These are phyloP conservation scores for Eucalyptus caleyi DNA, from an alignment of 345 rosid genomes.

Conservation along the genomic window DNA sequence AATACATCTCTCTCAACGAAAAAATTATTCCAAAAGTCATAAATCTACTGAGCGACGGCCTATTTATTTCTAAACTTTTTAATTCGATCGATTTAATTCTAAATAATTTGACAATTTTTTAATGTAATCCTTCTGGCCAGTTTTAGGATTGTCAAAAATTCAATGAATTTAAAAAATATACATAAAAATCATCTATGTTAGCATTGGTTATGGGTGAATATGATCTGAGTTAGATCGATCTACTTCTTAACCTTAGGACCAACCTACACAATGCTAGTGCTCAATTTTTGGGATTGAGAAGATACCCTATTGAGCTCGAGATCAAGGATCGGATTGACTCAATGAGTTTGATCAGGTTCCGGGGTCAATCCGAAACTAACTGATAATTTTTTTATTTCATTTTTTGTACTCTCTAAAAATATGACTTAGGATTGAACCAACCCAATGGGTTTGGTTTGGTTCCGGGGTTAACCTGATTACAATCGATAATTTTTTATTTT, in stretches of 20 bases:
- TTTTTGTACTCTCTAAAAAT: too few species aligned
- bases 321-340: rapidly evolving
- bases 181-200: too few species aligned
- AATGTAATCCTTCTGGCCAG: background rate
- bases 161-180: too few species aligned
- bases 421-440: rapidly evolving
- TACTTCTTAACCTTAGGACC: too few species aligned
- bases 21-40: background rate
- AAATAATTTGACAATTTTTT: background rate
- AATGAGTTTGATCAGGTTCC: rapidly evolving
- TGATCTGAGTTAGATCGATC: rapidly evolving
- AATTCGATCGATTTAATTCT: background rate
- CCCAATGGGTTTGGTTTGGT: too few species aligned
- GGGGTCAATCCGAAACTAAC: rapidly evolving
- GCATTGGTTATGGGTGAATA: too few species aligned
- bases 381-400: too few species aligned
- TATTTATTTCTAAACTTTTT: background rate
- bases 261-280: rapidly evolving
- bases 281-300: too few species aligned
- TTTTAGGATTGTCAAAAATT: background rate
- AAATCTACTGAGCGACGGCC: rapidly evolving
- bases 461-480: rapidly evolving
- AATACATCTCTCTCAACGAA: background rate
- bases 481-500: too few species aligned
- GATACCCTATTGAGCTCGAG: rapidly evolving